A percentile compares a stretch with the other conserved stretches of the same genome.
Conservation (phyloP, 2,329 filamentous ascomycete species). For the Rutstroemia sydowiana region DNA sequence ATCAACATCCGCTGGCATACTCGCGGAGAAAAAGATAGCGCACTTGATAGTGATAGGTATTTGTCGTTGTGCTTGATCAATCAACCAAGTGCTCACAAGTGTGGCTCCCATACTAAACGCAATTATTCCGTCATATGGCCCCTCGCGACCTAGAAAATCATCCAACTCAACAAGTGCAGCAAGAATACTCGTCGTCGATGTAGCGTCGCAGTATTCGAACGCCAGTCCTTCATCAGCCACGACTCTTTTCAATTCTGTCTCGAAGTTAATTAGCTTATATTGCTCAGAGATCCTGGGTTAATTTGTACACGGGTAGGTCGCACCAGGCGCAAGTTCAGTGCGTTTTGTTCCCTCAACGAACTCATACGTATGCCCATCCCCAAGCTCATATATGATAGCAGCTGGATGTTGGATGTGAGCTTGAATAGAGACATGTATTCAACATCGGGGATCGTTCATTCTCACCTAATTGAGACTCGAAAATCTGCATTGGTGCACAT, state of each 20-base stretch:
- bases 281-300: not conserved
- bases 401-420: slow-evolving; percentile 1
- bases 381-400: slow-evolving; percentile 12
- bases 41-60: slow-evolving; percentile 7
- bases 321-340: not conserved
- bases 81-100: slow-evolving; percentile 31
- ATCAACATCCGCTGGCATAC: not conserved
- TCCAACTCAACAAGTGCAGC: slow-evolving; percentile 6
- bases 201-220: slow-evolving; percentile 7
- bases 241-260: not conserved
- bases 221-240: not conserved
- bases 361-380: slow-evolving; percentile 12
- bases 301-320: not conserved
- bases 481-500: not conserved
- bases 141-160: not conserved
- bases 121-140: slow-evolving; percentile 8
- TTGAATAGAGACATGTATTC: not conserved
- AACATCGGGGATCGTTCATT: not conserved
- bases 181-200: not conserved
- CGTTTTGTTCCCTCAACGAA: slow-evolving; percentile 11
- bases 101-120: slow-evolving; percentile 23
- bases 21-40: slow-evolving; percentile 11
- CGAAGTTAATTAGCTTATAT: not conserved
- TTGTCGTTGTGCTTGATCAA: slow-evolving; percentile 18
- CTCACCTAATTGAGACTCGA: not conserved